Evolutionary conservation across 208 protist genomes (phyloP), one percentile per base, ranked within the genome.

Genomic region (Leishmania amazonensis): DNA sequence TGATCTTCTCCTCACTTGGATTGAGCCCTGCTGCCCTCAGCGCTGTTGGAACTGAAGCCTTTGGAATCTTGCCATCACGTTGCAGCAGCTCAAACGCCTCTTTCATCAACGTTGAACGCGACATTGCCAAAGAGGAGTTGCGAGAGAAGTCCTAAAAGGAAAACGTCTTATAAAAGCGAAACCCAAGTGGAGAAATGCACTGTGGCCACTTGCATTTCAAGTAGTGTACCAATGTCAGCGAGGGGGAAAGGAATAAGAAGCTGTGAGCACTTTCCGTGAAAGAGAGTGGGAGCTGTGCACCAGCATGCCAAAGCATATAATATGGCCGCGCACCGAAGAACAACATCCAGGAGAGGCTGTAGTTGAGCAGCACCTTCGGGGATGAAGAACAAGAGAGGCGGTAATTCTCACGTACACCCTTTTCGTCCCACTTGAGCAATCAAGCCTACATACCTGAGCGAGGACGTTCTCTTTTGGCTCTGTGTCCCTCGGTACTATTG

Each of bases 1-100:
- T 96, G 17, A 98, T 91, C 74, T 94, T 93, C 75, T 97, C 96
- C 73, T 98, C 96, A 80, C 96, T 98, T n/a, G 96, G 96, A 78
- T 98, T 98, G 38, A 98, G 85, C 3, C 96, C 96, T 31, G 96
- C 96, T 17, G 94, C 96, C 15, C 96, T 75, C 40, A 98, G 84
- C 17, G 96, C 96, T 45, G 93, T 97, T 15, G 94, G 94, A 60
- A 98, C 84, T 45, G 94, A 96, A 6, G 91, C 87, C 54, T 94
- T 95, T 0, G 96, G 96, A 70, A 98, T 97, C 68, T 91, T 92
- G 1, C 96, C 96, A 80, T 98, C 92, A 51, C 95, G 95, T 76
- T 98, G 96, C 49, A 98, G 89, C 62, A 98, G 93, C 79, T 95
- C 92, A 84, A 97, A 98, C 0, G 94, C 92, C 71, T 98, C 94